phyloP scores from a whole-genome alignment of 2,329 filamentous ascomycete genomes.

The Pyrenochaeta sp. region DNA sequence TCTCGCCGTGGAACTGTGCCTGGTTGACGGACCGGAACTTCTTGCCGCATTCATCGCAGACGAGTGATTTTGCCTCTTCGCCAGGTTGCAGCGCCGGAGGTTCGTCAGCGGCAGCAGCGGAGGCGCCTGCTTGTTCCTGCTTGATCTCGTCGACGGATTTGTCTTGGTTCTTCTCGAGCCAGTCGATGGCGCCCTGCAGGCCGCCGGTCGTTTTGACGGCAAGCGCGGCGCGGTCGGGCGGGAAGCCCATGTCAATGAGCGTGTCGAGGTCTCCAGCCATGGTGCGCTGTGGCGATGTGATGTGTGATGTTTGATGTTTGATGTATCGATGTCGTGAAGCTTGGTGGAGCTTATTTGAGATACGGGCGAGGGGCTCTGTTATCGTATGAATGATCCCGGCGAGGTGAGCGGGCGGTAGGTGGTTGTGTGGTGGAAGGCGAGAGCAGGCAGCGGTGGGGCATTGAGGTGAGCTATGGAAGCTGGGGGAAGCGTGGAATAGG shows the following conservation, averaged over 20 bases:
- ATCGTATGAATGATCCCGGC: constrained; percentile 3
- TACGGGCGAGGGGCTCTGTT: constrained; percentile 2
- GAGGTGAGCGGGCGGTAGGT: too few species aligned
- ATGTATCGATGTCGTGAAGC: constrained; percentile 1
- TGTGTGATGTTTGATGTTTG: background rate
- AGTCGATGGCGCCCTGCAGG: constrained; percentile 87
- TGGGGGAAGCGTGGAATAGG: constrained; percentile 22
- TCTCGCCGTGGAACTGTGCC: constrained; percentile 89
- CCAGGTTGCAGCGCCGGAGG: constrained; percentile 73
- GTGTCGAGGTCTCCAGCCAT: constrained; percentile 65
- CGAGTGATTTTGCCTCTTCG: constrained; percentile 77
- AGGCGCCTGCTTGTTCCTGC: constrained; percentile 47
- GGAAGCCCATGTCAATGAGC: constrained; percentile 77
- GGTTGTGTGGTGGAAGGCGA: background rate
- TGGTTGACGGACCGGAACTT: constrained; percentile 81
- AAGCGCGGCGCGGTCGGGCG: constrained; percentile 79
- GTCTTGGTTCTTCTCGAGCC: constrained; percentile 92
- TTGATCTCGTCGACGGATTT: constrained; percentile 84
- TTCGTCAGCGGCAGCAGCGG: constrained; percentile 53
- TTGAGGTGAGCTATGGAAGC: constrained; percentile 17
- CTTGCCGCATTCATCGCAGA: constrained; percentile 96
- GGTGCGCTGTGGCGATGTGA: constrained; percentile 18
- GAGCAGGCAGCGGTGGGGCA: constrained; percentile 19
- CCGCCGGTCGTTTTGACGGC: constrained; percentile 85
- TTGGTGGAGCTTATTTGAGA: background rate